These are phyloP conservation scores for Firmiana major DNA, from an alignment of 345 rosid species.

Conservation along the genomic window DNA sequence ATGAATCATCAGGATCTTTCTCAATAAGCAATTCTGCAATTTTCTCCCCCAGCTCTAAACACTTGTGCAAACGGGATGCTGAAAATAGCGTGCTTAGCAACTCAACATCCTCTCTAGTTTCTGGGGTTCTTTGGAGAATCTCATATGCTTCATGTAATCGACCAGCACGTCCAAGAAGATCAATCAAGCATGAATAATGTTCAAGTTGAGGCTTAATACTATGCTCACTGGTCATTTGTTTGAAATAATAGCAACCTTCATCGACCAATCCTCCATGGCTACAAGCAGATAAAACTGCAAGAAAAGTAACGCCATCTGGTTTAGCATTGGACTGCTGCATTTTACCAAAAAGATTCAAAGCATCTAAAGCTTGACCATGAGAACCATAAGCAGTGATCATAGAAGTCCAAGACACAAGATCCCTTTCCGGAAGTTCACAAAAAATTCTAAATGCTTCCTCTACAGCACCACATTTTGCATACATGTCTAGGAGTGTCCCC, in stretches of 20 bases:
- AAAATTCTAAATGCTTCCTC: slow-evolving; percentile 50
- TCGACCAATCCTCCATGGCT: slow-evolving; percentile 62
- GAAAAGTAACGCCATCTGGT: slow-evolving; percentile 61
- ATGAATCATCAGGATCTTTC: slow-evolving; percentile 44
- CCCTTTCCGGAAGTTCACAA: slow-evolving; percentile 40
- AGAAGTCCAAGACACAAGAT: slow-evolving; percentile 67
- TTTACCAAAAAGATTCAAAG: slow-evolving; percentile 46
- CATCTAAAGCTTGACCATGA: slow-evolving; percentile 55
- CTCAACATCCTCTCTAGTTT: slow-evolving; percentile 35
- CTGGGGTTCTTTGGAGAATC: slow-evolving; percentile 35
- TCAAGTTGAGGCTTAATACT: slow-evolving; percentile 43
- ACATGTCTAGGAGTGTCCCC: slow-evolving; percentile 79
- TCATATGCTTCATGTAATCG: slow-evolving; percentile 58
- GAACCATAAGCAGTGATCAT: slow-evolving; percentile 73
- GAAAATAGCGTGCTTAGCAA: slow-evolving; percentile 62
- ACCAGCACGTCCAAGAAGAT: slow-evolving; percentile 67
- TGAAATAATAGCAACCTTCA: slow-evolving; percentile 49
- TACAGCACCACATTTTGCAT: slow-evolving; percentile 75
- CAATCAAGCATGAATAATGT: slow-evolving; percentile 72
- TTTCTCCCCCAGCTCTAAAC: slow-evolving; percentile 44
- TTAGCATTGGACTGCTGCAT: slow-evolving; percentile 41
- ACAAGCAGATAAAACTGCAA: slow-evolving; percentile 66
- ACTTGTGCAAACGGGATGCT: slow-evolving; percentile 48
- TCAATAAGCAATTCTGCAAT: slow-evolving; percentile 37
- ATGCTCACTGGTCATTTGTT: slow-evolving; percentile 35